Evolutionary conservation across 2,329 filamentous ascomycete species (phyloP), one percentile per base, ranked within the genome.

Genomic region (Daldinia eschscholtzii): DNA sequence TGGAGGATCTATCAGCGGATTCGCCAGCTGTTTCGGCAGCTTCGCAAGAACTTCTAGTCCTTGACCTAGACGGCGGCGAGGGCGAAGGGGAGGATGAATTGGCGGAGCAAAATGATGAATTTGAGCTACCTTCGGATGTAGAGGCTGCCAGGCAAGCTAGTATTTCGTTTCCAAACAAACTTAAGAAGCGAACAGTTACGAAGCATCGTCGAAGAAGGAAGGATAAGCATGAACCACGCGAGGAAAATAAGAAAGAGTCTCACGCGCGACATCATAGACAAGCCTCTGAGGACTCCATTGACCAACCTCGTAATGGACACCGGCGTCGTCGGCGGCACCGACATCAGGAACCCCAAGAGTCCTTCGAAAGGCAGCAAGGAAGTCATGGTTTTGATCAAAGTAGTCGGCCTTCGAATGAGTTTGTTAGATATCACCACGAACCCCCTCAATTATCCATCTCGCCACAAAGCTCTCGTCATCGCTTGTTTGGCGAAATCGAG

Each of bases 1-100:
- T 70, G 12, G 78, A 83, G 44, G 78, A 83, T 57, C 73, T 86
- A 55, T 79, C 83, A 0, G 81, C 80, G 52, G 83, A 84, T 4
- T 88, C 86, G 35, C 84, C 87, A 1, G 87, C 87, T 0, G 87
- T 86, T 1, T 81, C 80, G 1, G 86, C 86, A n/a, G 85, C 83
- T 2, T 83, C 85, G 57, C 80, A 81, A 37, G 84, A 87, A 73
- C 79, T 89, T 56, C 79, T 84, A 37, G 80, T 82, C 42, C 70
- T 79, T 61, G 74, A 76, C 61, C 66, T 75, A 12, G 72, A 73
- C 55, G 58, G 44, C 6, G 81, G 80, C 60, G 76, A 77, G n/a
- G 75, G 72, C 33, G 77, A 76, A 33, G 73, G 77, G 26, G 74
- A 77, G 28, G 74, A 77, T 23, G 74, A 73, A 18, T 66, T 74